Base-by-base conservation (phyloP, 2,329 filamentous ascomycete species). In the Apiospora phragmitis region DNA sequence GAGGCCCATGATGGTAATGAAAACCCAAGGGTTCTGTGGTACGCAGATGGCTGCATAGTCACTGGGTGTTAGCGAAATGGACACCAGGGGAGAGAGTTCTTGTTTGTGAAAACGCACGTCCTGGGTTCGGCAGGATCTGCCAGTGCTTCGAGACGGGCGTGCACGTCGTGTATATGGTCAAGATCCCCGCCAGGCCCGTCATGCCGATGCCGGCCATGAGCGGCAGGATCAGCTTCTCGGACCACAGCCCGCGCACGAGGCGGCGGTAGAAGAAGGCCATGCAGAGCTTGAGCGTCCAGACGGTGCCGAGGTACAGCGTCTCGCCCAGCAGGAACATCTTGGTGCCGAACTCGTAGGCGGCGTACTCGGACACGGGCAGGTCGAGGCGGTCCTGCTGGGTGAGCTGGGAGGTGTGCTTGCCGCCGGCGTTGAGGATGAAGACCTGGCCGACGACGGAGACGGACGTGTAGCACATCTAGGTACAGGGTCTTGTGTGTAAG, bases 271-370 rank as follows among this genome's bases (percentile, higher is more conserved):
- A 79, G 70, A 80, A 83, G 24, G 83, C 68, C 80, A 83, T 83
- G 73, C 82, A 82, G 42, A 84, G 74, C 70, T 83, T 84, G 68
- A 84, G 73, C 0, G 75, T 78, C 82, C 82, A 84, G 4, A 84
- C 74, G 38, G 83, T 77, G 16, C 78, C 71, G 14, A 79, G 75
- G 14, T 84, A 83, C 1, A 76, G 76, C 14, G 74, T 74, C 45
- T 80, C 75, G 1, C 81, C 82, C 1, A 79, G 73, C 26, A 81
- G 74, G 68, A 83, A 83, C 65, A 78, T 77, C 66, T 83, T 76
- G 0, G 82, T 79, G 0, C 80, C 81, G 70, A 71, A 80, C 72
- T 74, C 79, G 42, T 68, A 80, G 7, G 74, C 70, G 11, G 69
- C 69, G 1, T 76, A 75, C 21, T 81, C 76, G 3, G 75, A 75